Base-by-base conservation (phyloP, 345 rosid genomes). In the Firmiana major region DNA sequence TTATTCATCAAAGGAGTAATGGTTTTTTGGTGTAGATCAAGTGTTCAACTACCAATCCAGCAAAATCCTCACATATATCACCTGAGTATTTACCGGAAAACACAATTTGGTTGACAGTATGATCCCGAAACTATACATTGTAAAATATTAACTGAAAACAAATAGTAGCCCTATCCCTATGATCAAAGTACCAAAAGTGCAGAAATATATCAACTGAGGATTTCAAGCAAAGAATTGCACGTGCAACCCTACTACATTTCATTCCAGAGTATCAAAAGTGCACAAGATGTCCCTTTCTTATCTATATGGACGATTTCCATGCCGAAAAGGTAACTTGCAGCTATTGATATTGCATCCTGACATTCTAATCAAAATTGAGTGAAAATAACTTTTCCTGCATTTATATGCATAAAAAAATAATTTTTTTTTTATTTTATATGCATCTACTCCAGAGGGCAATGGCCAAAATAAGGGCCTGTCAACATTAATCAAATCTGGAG, bases 401-500 rank as follows among this genome's bases (percentile, higher is more conserved):
- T 77, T 67, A 62, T 43, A 58, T 54, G 46, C 49, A 71, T 73
- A n/a, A n/a, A n/a, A n/a, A n/a, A n/a, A n/a, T n/a, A n/a, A n/a
- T n/a, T n/a, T n/a, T n/a, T n/a, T n/a, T n/a, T 75, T 77, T 67
- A 62, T 43, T 75, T 77, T 67, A 62, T 43, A 58, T 54, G 46
- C 49, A 71, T 73, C 73, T 24, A 73, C 74, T 55, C 65, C 69
- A 8, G 54, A 36, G 6, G 51, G 69, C 55, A 43, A 67, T 31
- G 15, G 59, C 34, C 12, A 55, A 24, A 63, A 77, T 43, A 49
- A 70, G 21, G 40, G 63, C 65, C 83, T 74, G 6, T 76, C 76
- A 73, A 54, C 57, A 45, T 75, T 69, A 59, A n/a, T 46, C 79
- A 81, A 46, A 26, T 75, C 43, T 21, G 83, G 67, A 46, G 85